A percentile compares a stretch with the other conserved stretches of the same genome.
Evolutionary conservation across 352 stramenopile species (phyloP).

Genomic region (Phytophthora vignae): DNA sequence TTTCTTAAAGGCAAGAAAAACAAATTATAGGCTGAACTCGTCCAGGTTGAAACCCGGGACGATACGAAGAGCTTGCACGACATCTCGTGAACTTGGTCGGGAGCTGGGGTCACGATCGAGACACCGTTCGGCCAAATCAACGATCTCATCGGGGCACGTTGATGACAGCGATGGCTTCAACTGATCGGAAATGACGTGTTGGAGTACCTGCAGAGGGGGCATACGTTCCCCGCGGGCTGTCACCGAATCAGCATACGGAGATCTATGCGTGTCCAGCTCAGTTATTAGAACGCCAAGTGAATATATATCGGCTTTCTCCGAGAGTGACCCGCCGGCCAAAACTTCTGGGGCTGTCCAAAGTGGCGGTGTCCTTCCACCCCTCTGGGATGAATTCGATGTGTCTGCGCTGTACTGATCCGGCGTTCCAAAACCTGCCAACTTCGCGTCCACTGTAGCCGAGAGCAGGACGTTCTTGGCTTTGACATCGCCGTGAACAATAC

Average conservation of each 20-base stretch:
- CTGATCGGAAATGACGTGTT: conserved; percentile 38
- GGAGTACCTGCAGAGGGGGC: conserved; percentile 39
- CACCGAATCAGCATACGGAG: conserved; percentile 39
- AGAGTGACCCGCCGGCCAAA: conserved; percentile 52
- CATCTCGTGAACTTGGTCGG: conserved; percentile 38
- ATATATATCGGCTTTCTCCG: conserved; percentile 75
- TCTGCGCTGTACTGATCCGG: neutral
- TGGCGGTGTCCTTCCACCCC: conserved; percentile 33
- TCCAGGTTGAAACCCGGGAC: conserved; percentile 31
- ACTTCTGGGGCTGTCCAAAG: conserved; percentile 84
- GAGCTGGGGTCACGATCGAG: conserved; percentile 35
- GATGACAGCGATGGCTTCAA: conserved; percentile 39
- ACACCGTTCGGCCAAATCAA: conserved; percentile 37
- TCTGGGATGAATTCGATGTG: conserved; percentile 15
- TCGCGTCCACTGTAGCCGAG: conserved; percentile 40
- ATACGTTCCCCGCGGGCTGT: conserved; percentile 21
- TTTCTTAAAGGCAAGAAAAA: too few relatives aligned
- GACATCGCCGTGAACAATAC: conserved; percentile 61
- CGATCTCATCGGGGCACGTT: conserved; percentile 43
- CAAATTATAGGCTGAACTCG: conserved; percentile 47
- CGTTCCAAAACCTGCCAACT: conserved; percentile 52
- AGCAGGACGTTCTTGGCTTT: conserved; percentile 65
- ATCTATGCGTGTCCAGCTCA: conserved; percentile 59
- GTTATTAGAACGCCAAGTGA: conserved; percentile 70
- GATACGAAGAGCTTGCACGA: conserved; percentile 25